Evolutionary conservation across 306 rosid genomes (phyloP).

Genomic region (Corylus americana): DNA sequence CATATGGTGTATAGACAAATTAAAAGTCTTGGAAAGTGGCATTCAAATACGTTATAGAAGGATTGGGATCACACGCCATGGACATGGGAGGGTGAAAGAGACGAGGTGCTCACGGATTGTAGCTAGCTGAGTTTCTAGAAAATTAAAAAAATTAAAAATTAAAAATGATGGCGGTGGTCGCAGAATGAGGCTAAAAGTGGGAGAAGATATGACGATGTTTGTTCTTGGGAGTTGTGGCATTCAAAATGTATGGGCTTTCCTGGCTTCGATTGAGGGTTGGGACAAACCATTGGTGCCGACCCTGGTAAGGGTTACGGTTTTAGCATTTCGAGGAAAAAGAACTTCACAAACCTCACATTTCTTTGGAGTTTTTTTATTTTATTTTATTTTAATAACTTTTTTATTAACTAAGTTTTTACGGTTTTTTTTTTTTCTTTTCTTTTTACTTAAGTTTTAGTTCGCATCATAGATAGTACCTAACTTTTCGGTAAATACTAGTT

Average conservation of each 20-base stretch:
- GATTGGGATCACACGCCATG: not conserved
- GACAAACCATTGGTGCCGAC: not conserved
- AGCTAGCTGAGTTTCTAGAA: slow-evolving; percentile 10
- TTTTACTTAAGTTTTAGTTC: too few relatives aligned
- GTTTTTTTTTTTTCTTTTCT: not conserved
- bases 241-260: not conserved
- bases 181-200: not conserved
- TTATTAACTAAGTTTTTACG: too few relatives aligned
- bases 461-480: too few relatives aligned
- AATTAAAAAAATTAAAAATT: not conserved
- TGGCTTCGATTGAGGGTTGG: not conserved
- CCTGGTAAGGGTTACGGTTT: slow-evolving; percentile 18
- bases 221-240: slow-evolving; percentile 28
- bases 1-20: not conserved
- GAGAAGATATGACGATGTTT: too few relatives aligned
- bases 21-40: not conserved
- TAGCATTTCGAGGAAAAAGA: slow-evolving; percentile 41
- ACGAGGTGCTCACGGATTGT: slow-evolving; percentile 10
- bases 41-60: not conserved
- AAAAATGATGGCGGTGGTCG: slow-evolving; percentile 19
- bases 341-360: slow-evolving; percentile 5
- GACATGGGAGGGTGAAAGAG: not conserved
- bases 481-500: too few relatives aligned
- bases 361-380: slow-evolving; percentile 1
- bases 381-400: too few relatives aligned